These are phyloP conservation scores for Diaporthe sp. DNA, from an alignment of 2,329 filamentous ascomycete genomes.

Conservation along the genomic window DNA sequence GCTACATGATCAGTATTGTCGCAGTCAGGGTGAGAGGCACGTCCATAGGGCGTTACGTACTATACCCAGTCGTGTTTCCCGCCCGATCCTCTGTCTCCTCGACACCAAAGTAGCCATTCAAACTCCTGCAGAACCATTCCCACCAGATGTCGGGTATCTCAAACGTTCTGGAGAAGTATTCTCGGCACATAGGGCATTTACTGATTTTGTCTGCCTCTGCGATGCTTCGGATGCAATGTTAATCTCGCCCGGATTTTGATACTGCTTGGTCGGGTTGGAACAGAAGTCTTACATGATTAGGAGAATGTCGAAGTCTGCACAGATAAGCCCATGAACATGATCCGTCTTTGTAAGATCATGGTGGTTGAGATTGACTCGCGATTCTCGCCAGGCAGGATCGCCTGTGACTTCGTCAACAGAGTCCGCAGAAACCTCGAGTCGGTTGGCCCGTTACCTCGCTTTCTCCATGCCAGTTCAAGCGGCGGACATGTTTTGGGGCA, in stretches of 20 bases:
- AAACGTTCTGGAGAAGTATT: background rate
- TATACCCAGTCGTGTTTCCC: background rate
- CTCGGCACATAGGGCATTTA: background rate
- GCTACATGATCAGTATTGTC: background rate
- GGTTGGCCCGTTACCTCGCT: background rate
- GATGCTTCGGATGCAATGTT: background rate
- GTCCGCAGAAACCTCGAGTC: background rate
- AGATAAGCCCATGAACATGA: background rate
- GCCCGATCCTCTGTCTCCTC: background rate
- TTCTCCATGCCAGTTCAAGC: constrained; percentile 6
- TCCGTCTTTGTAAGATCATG: background rate
- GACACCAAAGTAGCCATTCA: background rate
- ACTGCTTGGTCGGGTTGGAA: too few species aligned
- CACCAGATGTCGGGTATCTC: background rate
- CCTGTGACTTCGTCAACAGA: background rate
- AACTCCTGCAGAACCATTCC: background rate
- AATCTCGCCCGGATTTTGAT: background rate
- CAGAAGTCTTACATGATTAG: background rate
- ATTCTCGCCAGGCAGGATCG: background rate
- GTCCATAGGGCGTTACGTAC: background rate
- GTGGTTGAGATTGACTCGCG: background rate
- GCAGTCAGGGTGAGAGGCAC: too few species aligned
- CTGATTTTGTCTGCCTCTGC: background rate
- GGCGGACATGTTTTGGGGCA: background rate
- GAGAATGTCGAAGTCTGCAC: background rate